Evolutionary conservation across 1,284 basidiomycete genomes (phyloP).

Genomic region (Mycena citricolor): DNA sequence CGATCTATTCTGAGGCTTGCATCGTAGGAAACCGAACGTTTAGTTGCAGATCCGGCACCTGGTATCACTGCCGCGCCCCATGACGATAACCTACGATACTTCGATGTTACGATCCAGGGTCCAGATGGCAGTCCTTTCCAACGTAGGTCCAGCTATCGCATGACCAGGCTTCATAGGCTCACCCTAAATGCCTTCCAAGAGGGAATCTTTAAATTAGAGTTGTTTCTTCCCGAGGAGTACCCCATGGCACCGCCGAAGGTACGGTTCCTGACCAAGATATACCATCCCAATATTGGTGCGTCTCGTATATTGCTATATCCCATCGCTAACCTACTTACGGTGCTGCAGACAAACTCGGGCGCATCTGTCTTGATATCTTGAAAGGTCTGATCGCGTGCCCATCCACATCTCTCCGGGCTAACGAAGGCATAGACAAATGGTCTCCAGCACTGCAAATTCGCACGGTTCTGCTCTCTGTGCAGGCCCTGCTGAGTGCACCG

Average conservation of each 20-base stretch:
- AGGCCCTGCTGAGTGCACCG: slow-evolving; percentile 92
- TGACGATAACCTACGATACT: slow-evolving; percentile 97
- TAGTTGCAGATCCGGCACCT: slow-evolving; percentile 93
- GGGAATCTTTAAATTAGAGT: slow-evolving; percentile 92
- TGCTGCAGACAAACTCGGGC: slow-evolving; percentile 86
- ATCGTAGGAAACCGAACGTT: slow-evolving; percentile 90
- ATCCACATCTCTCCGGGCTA: slow-evolving; percentile 5
- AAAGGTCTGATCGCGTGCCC: slow-evolving; percentile 59
- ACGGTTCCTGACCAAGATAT: slow-evolving; percentile 98
- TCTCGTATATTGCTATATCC: slow-evolving; percentile 15
- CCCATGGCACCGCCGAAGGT: slow-evolving; percentile 99
- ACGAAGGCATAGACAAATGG: slow-evolving; percentile 82
- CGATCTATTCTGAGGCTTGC: slow-evolving; percentile 2
- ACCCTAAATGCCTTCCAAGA: too few relatives aligned
- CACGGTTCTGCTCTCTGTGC: slow-evolving; percentile 94
- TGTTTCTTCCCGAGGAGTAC: slow-evolving; percentile 98
- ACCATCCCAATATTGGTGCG: slow-evolving; percentile 99
- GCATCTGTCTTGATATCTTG: slow-evolving; percentile 97
- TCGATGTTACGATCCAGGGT: slow-evolving; percentile 96
- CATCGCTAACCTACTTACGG: slow-evolving; percentile 1
- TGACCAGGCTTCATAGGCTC: background rate
- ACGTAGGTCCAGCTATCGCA: slow-evolving; percentile 52
- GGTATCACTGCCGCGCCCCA: slow-evolving; percentile 93
- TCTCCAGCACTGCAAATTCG: slow-evolving; percentile 97
- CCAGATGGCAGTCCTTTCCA: slow-evolving; percentile 94